Evolutionary conservation across 2,329 filamentous ascomycete species (phyloP).

Genomic region (Dactylellina haptotyla): DNA sequence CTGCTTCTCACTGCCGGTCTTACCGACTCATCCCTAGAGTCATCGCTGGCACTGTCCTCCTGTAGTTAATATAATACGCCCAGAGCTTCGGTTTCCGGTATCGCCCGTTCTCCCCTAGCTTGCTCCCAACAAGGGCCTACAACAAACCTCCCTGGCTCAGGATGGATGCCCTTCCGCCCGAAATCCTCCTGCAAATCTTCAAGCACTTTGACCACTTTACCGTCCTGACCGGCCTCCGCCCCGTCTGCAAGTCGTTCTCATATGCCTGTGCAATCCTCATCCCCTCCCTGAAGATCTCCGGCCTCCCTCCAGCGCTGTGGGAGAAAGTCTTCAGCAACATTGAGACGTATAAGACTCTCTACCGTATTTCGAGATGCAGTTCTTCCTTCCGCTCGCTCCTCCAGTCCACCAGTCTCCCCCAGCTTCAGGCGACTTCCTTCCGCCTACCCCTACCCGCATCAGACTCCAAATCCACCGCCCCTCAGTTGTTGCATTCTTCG

Average conservation of each 20-base stretch:
- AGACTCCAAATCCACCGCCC: neutral
- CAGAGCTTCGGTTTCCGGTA: neutral
- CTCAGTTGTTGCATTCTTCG: neutral
- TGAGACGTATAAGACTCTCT: conserved; percentile 30
- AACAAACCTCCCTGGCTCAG: neutral
- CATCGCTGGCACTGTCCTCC: neutral
- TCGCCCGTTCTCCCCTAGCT: neutral
- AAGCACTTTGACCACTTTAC: conserved; percentile 39
- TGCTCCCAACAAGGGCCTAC: neutral
- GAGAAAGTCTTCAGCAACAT: conserved; percentile 30
- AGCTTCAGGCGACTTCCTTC: conserved; percentile 19
- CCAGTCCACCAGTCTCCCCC: conserved; percentile 4
- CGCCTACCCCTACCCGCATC: conserved; percentile 16
- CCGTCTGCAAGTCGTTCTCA: conserved; percentile 35
- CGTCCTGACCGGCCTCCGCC: conserved; percentile 26
- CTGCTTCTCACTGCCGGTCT: no score
- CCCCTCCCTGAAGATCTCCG: conserved; percentile 11
- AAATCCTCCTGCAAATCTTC: conserved; percentile 45
- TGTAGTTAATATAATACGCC: neutral
- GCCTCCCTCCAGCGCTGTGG: conserved; percentile 38
- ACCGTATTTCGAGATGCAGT: conserved; percentile 8
- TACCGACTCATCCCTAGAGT: no score
- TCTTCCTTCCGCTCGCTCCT: conserved; percentile 18
- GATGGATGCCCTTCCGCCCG: conserved; percentile 32
- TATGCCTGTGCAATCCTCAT: conserved; percentile 27